Evolutionary conservation across 257 asterid species (phyloP).

Genomic region (Solanum ahanhuiri): DNA sequence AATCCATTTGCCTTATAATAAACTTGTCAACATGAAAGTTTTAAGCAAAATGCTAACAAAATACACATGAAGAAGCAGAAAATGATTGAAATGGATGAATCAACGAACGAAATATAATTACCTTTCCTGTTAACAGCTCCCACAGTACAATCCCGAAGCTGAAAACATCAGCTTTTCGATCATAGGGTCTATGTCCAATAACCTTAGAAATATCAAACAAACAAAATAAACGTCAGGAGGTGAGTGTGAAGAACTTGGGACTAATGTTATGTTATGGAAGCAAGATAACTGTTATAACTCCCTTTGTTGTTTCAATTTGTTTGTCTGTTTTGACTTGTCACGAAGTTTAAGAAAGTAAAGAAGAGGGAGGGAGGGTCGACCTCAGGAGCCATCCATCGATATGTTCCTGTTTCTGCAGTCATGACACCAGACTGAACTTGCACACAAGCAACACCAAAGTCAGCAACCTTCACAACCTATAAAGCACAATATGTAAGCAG

Average conservation of each 20-base stretch:
- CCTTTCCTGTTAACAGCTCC: slow-evolving; percentile 87
- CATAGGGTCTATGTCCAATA: slow-evolving; percentile 71
- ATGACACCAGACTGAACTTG: slow-evolving; percentile 73
- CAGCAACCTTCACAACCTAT: slow-evolving; percentile 88
- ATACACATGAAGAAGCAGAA: not conserved
- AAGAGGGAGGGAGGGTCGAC: slow-evolving; percentile 11
- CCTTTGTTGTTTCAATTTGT: not conserved
- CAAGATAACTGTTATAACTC: not conserved
- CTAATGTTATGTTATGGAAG: not conserved
- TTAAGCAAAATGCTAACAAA: not conserved
- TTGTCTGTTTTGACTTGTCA: not conserved
- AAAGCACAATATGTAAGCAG: not conserved
- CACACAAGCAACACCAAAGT: slow-evolving; percentile 82
- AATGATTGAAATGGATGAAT: not conserved
- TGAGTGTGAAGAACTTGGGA: not conserved
- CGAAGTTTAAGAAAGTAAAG: not conserved
- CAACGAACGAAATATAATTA: not conserved
- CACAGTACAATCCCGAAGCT: slow-evolving; percentile 73
- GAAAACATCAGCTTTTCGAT: slow-evolving; percentile 76
- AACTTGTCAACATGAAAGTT: not conserved
- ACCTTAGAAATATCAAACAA: slow-evolving; percentile 32
- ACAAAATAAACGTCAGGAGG: not conserved
- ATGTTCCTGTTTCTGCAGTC: slow-evolving; percentile 97
- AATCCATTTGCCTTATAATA: not conserved
- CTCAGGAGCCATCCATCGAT: slow-evolving; percentile 99